Percentiles rank a stretch among this genome's conserved stretches.
Conservation (phyloP, 169 alveolate genomes). For the Neospora caninum region DNA sequence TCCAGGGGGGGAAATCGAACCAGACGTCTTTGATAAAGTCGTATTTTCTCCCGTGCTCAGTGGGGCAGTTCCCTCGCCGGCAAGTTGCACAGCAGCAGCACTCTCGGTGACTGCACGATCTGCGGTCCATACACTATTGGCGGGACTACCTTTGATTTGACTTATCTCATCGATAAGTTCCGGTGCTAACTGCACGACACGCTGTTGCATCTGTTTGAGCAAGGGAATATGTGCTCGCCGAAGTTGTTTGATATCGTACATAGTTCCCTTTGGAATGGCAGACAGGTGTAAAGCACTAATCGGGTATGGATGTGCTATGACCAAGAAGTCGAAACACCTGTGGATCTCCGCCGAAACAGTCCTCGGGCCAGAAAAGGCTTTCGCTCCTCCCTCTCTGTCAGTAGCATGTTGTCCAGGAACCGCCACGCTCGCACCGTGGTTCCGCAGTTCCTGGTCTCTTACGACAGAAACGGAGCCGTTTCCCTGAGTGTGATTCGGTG, state of each 20-base stretch:
- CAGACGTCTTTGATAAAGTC: not conserved
- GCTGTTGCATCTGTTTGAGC: slow-evolving; percentile 26
- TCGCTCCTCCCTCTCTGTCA: not conserved
- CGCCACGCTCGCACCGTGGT: not conserved
- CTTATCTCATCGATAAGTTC: not conserved
- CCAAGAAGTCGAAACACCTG: slow-evolving; percentile 48
- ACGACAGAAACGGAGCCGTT: not conserved
- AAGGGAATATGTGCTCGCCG: slow-evolving; percentile 40
- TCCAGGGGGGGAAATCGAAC: not conserved
- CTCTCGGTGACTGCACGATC: not conserved
- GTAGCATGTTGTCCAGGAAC: not conserved
- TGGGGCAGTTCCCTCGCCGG: not conserved
- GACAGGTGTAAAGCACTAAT: slow-evolving; percentile 23
- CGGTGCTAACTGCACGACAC: not conserved
- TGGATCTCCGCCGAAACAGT: slow-evolving; percentile 1
- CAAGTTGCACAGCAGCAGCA: not conserved
- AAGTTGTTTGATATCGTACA: slow-evolving; percentile 57
- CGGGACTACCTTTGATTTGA: not conserved
- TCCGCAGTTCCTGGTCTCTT: not conserved
- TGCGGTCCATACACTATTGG: not conserved
- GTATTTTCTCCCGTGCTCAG: not conserved
- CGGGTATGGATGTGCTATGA: slow-evolving; percentile 9
- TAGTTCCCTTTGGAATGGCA: slow-evolving; percentile 40
- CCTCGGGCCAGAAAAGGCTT: not conserved
- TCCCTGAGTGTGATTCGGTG: slow-evolving; percentile 30